A percentile compares a stretch with the other conserved stretches of the same genome.
Evolutionary conservation across 192 early-diverging fungal genomes (phyloP).

Genomic region (Phycomyces nitens): DNA sequence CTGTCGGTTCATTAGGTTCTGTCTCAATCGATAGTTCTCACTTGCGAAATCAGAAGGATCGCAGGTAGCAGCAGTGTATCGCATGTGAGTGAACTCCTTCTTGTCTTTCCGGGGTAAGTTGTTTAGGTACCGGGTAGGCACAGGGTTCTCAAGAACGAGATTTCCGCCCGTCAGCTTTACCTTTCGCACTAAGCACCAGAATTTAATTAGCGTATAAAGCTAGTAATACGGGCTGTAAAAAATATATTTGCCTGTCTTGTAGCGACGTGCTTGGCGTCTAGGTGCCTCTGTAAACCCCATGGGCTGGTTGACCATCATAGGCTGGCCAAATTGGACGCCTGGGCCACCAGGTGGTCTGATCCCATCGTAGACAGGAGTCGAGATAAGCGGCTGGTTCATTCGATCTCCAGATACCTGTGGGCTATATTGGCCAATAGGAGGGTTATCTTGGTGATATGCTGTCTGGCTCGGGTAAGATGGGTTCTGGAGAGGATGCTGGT

Average conservation of each 20-base stretch:
- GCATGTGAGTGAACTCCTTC: constrained; percentile 71
- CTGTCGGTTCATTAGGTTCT: constrained; percentile 47
- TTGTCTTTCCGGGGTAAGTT: constrained; percentile 46
- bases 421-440: too few species aligned
- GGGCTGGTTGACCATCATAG: constrained; percentile 1
- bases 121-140: constrained; percentile 55
- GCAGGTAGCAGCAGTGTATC: constrained; percentile 71
- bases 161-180: constrained; percentile 71
- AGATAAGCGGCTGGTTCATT: not conserved
- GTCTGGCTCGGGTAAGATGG: not conserved
- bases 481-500: not conserved
- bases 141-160: constrained; percentile 66
- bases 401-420: too few species aligned
- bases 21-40: constrained; percentile 58
- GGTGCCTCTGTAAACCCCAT: constrained; percentile 22
- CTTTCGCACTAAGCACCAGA: constrained; percentile 19
- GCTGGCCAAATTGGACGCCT: not conserved
- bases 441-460: too few species aligned
- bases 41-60: constrained; percentile 63
- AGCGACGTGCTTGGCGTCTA: constrained; percentile 39
- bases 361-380: not conserved
- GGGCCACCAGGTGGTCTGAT: not conserved
- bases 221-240: not conserved
- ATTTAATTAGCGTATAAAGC: constrained; percentile 1
- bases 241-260: constrained; percentile 39